phyloP scores from a whole-genome alignment of 495 filamentous ascomycete species.

The Daldinia caldariorum region DNA sequence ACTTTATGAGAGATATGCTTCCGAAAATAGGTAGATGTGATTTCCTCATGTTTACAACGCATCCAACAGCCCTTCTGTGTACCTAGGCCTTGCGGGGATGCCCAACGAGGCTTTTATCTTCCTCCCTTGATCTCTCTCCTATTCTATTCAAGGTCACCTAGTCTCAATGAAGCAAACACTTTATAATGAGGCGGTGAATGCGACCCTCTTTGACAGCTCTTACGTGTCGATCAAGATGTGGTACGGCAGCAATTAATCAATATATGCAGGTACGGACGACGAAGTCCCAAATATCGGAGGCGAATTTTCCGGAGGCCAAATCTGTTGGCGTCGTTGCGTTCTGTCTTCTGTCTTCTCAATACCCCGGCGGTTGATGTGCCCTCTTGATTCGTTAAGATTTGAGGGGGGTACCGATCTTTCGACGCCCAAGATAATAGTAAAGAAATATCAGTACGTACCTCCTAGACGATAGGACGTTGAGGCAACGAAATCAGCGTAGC shows the following conservation, averaged over 20 bases:
- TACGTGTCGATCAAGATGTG: slow-evolving; percentile 42
- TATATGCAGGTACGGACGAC: slow-evolving; percentile 43
- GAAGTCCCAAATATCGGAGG: slow-evolving; percentile 4
- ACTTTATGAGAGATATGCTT: no score
- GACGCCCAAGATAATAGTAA: slow-evolving; percentile 7
- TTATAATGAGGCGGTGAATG: slow-evolving; percentile 38
- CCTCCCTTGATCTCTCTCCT: slow-evolving; percentile 14
- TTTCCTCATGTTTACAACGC: slow-evolving; percentile 26
- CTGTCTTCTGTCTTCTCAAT: slow-evolving; percentile 13
- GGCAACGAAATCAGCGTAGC: background rate
- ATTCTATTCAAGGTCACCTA: slow-evolving; percentile 9
- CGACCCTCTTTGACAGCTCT: slow-evolving; percentile 25
- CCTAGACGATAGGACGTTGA: slow-evolving; percentile 5
- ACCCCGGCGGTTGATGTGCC: slow-evolving; percentile 11
- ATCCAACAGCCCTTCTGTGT: slow-evolving; percentile 8
- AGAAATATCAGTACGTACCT: background rate
- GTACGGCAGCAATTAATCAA: slow-evolving; percentile 29
- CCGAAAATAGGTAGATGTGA: background rate
- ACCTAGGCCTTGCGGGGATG: slow-evolving; percentile 12
- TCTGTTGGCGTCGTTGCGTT: slow-evolving; percentile 28
- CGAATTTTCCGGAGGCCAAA: slow-evolving; percentile 11
- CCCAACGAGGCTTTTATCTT: slow-evolving; percentile 37
- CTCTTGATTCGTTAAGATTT: slow-evolving; percentile 14
- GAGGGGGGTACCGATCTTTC: slow-evolving; percentile 12
- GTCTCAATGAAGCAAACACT: slow-evolving; percentile 23